These are phyloP conservation scores for Volvox reticuliferus DNA, from an alignment of 139 green algal genomes.

Conservation along the genomic window DNA sequence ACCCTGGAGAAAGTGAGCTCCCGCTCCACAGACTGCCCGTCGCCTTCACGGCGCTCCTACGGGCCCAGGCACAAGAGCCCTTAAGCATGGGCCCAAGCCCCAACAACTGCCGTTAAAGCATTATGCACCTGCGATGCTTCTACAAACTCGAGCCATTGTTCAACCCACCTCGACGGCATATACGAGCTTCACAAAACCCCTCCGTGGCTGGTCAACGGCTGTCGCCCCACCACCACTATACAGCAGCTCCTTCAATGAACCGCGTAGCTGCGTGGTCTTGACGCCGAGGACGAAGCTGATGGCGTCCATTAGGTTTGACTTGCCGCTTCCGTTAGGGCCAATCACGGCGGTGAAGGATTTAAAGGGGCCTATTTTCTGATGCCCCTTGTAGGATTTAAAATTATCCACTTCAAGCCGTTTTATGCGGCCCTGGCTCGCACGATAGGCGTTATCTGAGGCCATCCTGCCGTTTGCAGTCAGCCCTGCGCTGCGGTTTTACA, in stretches of 20 bases:
- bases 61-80: neutral
- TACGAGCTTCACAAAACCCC: constrained; percentile 83
- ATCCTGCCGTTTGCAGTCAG: neutral
- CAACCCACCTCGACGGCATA: constrained; percentile 65
- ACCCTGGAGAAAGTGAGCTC: constrained; percentile 83
- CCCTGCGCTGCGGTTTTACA: neutral
- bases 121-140: no score
- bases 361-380: constrained; percentile 94
- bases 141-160: neutral
- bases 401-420: constrained; percentile 87
- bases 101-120: no score
- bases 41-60: neutral
- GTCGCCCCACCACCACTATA: constrained; percentile 78
- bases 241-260: constrained; percentile 93
- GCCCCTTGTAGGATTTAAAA: constrained; percentile 96
- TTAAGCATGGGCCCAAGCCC: neutral
- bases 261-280: constrained; percentile 80
- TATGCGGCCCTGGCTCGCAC: constrained; percentile 51
- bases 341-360: constrained; percentile 95
- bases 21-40: neutral
- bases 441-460: neutral
- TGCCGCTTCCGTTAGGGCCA: constrained; percentile 94
- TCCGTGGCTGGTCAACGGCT: constrained; percentile 50
- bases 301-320: constrained; percentile 99
- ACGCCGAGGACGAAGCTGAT: constrained; percentile 99